Evolutionary conservation across 805 yeast species (phyloP).

Genomic region (Metschnikowia vanudenii): DNA sequence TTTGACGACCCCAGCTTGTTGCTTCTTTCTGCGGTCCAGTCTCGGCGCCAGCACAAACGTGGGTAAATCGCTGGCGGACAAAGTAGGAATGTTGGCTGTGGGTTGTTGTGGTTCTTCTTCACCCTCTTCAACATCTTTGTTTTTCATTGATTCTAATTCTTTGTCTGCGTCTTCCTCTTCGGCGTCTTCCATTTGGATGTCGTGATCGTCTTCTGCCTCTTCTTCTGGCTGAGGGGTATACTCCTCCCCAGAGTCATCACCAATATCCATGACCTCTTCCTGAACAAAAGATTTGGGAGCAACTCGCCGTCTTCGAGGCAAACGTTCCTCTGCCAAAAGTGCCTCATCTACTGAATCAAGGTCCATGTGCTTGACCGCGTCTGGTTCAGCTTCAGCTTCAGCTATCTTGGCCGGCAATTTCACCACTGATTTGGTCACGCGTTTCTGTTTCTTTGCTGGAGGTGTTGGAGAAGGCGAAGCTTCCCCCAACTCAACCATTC

Average conservation of each 20-base stretch:
- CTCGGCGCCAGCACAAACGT: conserved; percentile 8
- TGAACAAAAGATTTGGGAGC: conserved; percentile 11
- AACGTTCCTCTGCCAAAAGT: conserved; percentile 2
- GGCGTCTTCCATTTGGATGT: background rate
- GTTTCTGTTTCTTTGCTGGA: conserved; percentile 5
- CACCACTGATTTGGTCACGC: background rate
- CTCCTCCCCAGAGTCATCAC: conserved; percentile 9
- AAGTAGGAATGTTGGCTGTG: background rate
- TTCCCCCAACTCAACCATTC: conserved; percentile 6
- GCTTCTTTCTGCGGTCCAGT: background rate
- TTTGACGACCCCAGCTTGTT: background rate
- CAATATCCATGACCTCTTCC: conserved; percentile 2
- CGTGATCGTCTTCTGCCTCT: background rate
- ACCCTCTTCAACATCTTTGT: background rate
- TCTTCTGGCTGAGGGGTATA: conserved; percentile 8
- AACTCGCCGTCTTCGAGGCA: conserved; percentile 5
- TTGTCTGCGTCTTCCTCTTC: background rate
- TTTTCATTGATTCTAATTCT: too few species aligned
- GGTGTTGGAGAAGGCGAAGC: background rate
- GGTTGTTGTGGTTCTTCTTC: background rate
- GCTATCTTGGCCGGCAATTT: too few species aligned
- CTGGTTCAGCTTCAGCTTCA: too few species aligned
- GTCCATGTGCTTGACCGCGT: background rate
- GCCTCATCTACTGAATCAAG: conserved; percentile 7
- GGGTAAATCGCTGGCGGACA: conserved; percentile 14